Evolutionary conservation across 495 filamentous ascomycete genomes (phyloP), one percentile per base, ranked within the genome.

Genomic region (Penicillium arizonense): DNA sequence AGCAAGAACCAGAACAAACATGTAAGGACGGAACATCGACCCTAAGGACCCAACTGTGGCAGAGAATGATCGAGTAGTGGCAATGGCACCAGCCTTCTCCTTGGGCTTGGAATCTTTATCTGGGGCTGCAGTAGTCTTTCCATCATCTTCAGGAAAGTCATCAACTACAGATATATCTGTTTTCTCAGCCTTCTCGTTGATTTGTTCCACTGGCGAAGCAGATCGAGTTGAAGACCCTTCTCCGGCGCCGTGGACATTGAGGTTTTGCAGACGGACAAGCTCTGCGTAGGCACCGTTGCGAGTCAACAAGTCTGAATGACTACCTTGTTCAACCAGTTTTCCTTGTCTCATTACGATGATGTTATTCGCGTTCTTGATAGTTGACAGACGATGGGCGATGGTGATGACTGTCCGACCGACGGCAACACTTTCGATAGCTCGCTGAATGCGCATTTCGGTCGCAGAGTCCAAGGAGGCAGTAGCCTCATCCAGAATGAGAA

Each of bases 401-500:
- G 70, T 67, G 18, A 76, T 68, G 24, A 72, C 63, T 4, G 71
- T 74, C 30, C 76, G 65, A 8, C 71, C 73, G 8, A 41, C 53
- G 14, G 73, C 61, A 7, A 74, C 66, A n/a, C 64, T 66, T 23
- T 71, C 65, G 18, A 82, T 65, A 10, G 78, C 75, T 9, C 38
- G 43, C 50, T 77, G 78, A 40, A 81, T 79, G 21, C 69, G 69
- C 37, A 59, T 68, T 57, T 82, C 79, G 20, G 65, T 78, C 26
- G 66, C 60, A 1, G 78, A 77, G 61, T 82, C 78, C 1, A 82
- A 33, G n/a, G 70, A 71, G 1, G 61, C 82, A 2, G 88, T 93
- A 13, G 89, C 89, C 64, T 94, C 89, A 60, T 93, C 89, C 3
- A 95, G 70, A 30, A 94, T 84, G 4, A 95, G 68, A 53, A 95